phyloP scores from a whole-genome alignment of 2,329 filamentous ascomycete species.

The Aureobasidium zeae region DNA sequence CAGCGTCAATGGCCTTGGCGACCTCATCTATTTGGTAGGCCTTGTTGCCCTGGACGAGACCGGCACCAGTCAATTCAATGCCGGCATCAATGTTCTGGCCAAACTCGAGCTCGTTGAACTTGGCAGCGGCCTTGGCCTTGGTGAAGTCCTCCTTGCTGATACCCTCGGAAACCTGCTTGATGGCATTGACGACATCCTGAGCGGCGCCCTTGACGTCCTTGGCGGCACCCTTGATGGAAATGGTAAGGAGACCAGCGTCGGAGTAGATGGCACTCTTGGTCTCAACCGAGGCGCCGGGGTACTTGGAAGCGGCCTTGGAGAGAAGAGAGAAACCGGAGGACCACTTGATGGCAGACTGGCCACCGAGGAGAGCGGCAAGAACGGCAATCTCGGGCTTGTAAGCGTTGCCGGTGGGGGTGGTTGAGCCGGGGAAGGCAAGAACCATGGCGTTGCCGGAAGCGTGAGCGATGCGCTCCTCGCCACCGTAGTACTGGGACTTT shows the following conservation, averaged over 20 bases:
- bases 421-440: slow-evolving; percentile 85
- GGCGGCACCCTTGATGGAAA: slow-evolving; percentile 70
- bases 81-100: slow-evolving; percentile 69
- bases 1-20: slow-evolving; percentile 67
- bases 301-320: slow-evolving; percentile 62
- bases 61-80: slow-evolving; percentile 74
- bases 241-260: slow-evolving; percentile 80
- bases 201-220: slow-evolving; percentile 64
- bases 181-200: slow-evolving; percentile 64
- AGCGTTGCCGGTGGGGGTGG: slow-evolving; percentile 58
- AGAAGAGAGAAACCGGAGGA: slow-evolving; percentile 84
- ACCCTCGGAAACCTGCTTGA: slow-evolving; percentile 66
- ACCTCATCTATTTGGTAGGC: slow-evolving; percentile 75
- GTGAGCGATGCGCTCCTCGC: slow-evolving; percentile 82
- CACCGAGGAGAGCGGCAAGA: slow-evolving; percentile 80
- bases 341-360: slow-evolving; percentile 91
- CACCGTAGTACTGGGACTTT: slow-evolving; percentile 81
- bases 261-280: slow-evolving; percentile 82
- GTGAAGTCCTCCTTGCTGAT: slow-evolving; percentile 76
- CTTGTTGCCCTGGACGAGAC: slow-evolving; percentile 71
- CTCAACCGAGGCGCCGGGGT: slow-evolving; percentile 57
- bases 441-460: slow-evolving; percentile 71
- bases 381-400: slow-evolving; percentile 89
- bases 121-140: slow-evolving; percentile 87
- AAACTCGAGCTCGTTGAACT: slow-evolving; percentile 79